Evolutionary conservation across 2,329 filamentous ascomycete genomes (phyloP).

Genomic region (Penicillium sp.): DNA sequence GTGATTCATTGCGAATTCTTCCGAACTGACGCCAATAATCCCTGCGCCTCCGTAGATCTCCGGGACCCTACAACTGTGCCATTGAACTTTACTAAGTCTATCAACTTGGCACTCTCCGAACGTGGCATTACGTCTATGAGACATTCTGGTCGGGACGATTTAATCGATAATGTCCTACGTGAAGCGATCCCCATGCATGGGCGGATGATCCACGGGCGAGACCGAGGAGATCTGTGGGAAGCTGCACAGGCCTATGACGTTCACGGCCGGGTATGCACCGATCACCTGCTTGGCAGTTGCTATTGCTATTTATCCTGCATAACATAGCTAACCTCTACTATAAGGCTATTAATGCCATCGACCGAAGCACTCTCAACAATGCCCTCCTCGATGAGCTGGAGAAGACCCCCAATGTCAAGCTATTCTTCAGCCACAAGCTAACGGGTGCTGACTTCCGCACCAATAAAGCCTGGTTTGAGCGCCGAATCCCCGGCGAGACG

Average conservation of each 20-base stretch:
- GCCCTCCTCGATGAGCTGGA: slow-evolving; percentile 80
- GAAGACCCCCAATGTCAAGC: slow-evolving; percentile 78
- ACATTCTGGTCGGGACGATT: slow-evolving; percentile 61
- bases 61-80: slow-evolving; percentile 77
- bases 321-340: neutral
- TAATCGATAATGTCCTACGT: slow-evolving; percentile 70
- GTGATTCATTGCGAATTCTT: slow-evolving; percentile 10
- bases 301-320: slow-evolving; percentile 4
- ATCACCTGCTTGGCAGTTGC: slow-evolving; percentile 2
- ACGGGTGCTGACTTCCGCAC: slow-evolving; percentile 80
- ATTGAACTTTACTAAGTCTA: slow-evolving; percentile 96
- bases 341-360: slow-evolving; percentile 79
- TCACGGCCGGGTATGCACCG: slow-evolving; percentile 68
- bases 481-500: slow-evolving; percentile 34
- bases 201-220: slow-evolving; percentile 86
- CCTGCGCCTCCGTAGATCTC: slow-evolving; percentile 62
- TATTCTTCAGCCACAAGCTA: slow-evolving; percentile 92
- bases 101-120: slow-evolving; percentile 92
- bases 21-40: slow-evolving; percentile 15
- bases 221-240: slow-evolving; percentile 66
- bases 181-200: slow-evolving; percentile 90
- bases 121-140: slow-evolving; percentile 86
- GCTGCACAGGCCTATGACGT: slow-evolving; percentile 86
- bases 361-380: slow-evolving; percentile 79
- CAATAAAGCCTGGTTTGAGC: slow-evolving; percentile 85